Percentiles rank a stretch among this genome's conserved stretches.
Conservation (phyloP, 2,329 filamentous ascomycete species). For the Raffaelea deltoideospora region DNA sequence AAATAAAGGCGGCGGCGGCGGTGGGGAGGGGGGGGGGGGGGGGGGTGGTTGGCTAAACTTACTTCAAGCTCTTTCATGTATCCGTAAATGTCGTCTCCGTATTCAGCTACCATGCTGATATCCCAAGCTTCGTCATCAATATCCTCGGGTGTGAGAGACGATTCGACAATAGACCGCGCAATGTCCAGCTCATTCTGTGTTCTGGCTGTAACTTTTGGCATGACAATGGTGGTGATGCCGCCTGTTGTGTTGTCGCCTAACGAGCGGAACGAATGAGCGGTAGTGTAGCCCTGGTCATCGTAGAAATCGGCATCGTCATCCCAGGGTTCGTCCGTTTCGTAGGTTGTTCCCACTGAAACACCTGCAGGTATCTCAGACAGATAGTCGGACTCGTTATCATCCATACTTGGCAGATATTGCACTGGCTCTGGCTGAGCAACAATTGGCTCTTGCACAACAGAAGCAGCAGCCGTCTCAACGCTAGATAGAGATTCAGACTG, state of each 20-base stretch:
- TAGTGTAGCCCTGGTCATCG: slow-evolving; percentile 59
- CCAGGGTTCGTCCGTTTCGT: slow-evolving; percentile 65
- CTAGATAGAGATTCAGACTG: too few relatives aligned
- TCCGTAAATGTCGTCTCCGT: slow-evolving; percentile 85
- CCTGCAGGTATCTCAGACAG: slow-evolving; percentile 5
- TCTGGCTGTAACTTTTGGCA: slow-evolving; percentile 56
- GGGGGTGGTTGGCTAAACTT: slow-evolving; percentile 16
- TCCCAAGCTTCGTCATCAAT: slow-evolving; percentile 84
- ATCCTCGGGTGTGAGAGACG: slow-evolving; percentile 53
- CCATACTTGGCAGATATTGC: background rate
- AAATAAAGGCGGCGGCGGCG: too few relatives aligned
- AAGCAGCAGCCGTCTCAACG: too few relatives aligned
- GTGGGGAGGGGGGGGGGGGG: too few relatives aligned
- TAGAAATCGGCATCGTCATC: slow-evolving; percentile 60
- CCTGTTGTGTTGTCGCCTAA: slow-evolving; percentile 47
- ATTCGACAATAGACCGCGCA: slow-evolving; percentile 50
- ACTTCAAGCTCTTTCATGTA: slow-evolving; percentile 89
- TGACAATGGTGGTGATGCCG: slow-evolving; percentile 43
- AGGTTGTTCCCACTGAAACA: too few relatives aligned
- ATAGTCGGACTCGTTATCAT: background rate
- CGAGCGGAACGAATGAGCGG: slow-evolving; percentile 60
- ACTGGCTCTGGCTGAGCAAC: background rate
- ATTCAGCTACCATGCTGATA: slow-evolving; percentile 95
- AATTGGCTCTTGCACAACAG: too few relatives aligned
- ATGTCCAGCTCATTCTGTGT: slow-evolving; percentile 57